Conservation (phyloP, 768 basidiomycete species). For the Daedaleopsis sinensis region DNA sequence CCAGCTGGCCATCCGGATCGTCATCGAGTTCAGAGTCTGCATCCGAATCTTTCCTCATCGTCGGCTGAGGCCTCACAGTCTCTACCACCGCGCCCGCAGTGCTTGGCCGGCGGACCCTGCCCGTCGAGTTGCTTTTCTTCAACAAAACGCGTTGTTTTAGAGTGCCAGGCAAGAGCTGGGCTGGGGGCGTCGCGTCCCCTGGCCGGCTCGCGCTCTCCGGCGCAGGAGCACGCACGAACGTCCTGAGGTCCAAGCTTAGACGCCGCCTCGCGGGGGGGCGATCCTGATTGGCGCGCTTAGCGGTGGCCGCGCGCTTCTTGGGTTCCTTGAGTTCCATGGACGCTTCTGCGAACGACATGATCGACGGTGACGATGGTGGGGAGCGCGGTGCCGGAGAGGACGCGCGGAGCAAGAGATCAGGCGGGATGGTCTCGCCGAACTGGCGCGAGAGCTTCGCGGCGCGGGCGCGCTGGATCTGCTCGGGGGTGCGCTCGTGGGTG, state of each 20-base stretch:
- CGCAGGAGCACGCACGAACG: background rate
- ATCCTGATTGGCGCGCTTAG: background rate
- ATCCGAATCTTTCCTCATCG: background rate
- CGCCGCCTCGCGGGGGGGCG: slow-evolving; percentile 5
- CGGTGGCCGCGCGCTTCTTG: slow-evolving; percentile 1
- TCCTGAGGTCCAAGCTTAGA: slow-evolving; percentile 14
- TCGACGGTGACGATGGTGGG: slow-evolving; percentile 5
- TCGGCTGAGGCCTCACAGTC: background rate
- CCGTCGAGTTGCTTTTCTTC: slow-evolving; percentile 7
- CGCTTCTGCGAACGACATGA: slow-evolving; percentile 7
- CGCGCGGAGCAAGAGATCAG: slow-evolving; percentile 35
- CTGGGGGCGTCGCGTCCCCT: background rate
- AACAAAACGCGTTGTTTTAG: background rate
- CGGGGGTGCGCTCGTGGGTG: slow-evolving; percentile 18
- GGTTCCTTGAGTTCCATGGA: slow-evolving; percentile 6
- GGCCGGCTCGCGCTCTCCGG: too few relatives aligned
- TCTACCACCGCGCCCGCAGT: background rate
- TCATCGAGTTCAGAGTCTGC: slow-evolving; percentile 9
- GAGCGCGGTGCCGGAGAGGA: slow-evolving; percentile 19
- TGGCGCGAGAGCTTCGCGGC: slow-evolving; percentile 41
- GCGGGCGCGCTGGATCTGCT: slow-evolving; percentile 35
- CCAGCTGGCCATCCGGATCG: background rate
- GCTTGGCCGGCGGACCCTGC: background rate
- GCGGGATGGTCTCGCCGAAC: slow-evolving; percentile 42
- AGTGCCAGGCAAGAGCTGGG: background rate